Base-by-base conservation (phyloP, 331 rosid genomes). In the Rosa hybrid region DNA sequence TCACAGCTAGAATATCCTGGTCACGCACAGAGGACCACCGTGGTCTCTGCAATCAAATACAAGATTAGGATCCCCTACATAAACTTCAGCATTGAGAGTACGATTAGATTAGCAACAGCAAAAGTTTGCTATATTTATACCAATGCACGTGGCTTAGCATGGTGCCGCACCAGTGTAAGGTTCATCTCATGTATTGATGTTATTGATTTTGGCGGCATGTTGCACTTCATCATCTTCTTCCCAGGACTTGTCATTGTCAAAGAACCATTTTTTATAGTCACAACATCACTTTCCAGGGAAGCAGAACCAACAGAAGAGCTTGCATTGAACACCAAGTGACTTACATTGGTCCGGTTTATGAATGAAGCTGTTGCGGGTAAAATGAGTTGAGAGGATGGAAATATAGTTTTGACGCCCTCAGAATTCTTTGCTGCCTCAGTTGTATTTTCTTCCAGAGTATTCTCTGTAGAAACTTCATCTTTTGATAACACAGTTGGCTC, bases 101-200 rank as follows among this genome's bases (percentile, higher is more conserved):
- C 16, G 41, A 12, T 38, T 62, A 34, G 46, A 69, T 77, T 78
- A 77, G 68, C 6, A 68, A 50, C 69, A 84, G 63, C 18, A 49
- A 67, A 38, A 16, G 23, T 16, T 38, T 67, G 48, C 49, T 67
- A 75, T 73, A 62, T 48, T 21, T 67, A 65, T 95, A 95, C 99
- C 96, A 78, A 81, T 54, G 98, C 89, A 68, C 89, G 94, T 9
- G 96, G 83, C 51, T 89, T 87, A 39, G 83, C 79, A 18, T 90
- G 93, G 60, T 87, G 90, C 83, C 89, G 88, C 62, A 71, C 70
- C 74, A 95, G 84, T 64, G 87, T 84, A 4, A 7, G 83, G 81
- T 89, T 89, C 98, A 93, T 95, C 88, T 95, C 96, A 76, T 86
- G 77, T 71, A 91, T 80, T 68, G 90, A 86, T 73, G 91, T 93